These are phyloP conservation scores for Voacanga thouarsii DNA, from an alignment of 257 asterid species.

Conservation along the genomic window DNA sequence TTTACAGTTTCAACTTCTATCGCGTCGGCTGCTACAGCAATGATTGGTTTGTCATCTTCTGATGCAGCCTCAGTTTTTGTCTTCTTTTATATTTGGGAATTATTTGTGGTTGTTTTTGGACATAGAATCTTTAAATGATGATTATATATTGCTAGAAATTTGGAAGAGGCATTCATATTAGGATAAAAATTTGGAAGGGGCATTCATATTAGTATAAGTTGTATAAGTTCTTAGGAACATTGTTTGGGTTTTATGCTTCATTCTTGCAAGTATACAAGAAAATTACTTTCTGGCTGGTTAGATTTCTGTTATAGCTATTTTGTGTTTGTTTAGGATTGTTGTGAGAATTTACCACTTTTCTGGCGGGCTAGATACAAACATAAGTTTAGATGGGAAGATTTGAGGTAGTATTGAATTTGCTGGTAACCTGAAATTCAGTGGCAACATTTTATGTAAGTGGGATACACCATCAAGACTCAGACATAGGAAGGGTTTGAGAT, in stretches of 20 bases:
- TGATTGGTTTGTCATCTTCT: constrained; percentile 51
- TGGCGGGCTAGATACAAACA: neutral
- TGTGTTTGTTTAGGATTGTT: neutral
- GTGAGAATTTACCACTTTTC: neutral
- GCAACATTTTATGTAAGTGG: neutral
- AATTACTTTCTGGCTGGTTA: neutral
- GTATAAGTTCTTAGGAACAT: neutral
- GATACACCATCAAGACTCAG: neutral
- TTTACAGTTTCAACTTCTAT: constrained; percentile 77
- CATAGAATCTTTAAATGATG: neutral
- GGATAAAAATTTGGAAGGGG: too few relatives aligned
- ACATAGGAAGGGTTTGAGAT: neutral
- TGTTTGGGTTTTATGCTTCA: neutral
- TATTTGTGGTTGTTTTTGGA: neutral
- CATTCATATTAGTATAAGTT: too few relatives aligned
- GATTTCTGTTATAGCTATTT: neutral
- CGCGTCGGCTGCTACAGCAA: constrained; percentile 84
- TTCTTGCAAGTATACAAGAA: neutral
- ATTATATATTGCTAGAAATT: neutral
- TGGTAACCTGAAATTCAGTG: neutral
- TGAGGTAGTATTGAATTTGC: neutral
- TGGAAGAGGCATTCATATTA: neutral
- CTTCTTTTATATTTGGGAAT: constrained; percentile 1
- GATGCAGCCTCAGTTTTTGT: neutral
- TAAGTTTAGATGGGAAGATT: neutral